These are phyloP conservation scores for Arachis monticola DNA, from an alignment of 331 rosid genomes.

Conservation along the genomic window DNA sequence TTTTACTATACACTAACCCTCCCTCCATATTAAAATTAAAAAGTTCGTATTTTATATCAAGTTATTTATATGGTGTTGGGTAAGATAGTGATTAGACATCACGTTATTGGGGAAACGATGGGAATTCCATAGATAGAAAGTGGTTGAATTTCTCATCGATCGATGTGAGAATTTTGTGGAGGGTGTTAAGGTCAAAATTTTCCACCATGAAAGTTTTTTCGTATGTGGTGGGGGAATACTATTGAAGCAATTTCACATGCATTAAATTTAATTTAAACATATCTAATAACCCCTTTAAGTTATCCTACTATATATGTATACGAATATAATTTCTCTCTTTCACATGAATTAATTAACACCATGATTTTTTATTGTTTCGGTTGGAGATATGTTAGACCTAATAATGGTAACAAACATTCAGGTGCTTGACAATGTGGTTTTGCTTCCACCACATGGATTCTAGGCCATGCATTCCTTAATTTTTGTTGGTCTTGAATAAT, in stretches of 20 bases:
- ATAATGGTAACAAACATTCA: slow-evolving; percentile 31
- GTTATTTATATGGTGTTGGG: neutral
- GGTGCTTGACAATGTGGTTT: slow-evolving; percentile 27
- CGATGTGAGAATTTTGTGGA: slow-evolving; percentile 50
- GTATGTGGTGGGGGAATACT: slow-evolving; percentile 55
- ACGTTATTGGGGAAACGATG: slow-evolving; percentile 59
- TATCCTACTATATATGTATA: neutral
- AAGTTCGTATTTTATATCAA: too few relatives aligned
- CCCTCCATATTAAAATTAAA: too few relatives aligned
- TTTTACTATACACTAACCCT: too few relatives aligned
- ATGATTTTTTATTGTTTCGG: slow-evolving; percentile 24
- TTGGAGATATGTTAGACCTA: slow-evolving; percentile 40
- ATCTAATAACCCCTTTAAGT: slow-evolving; percentile 6
- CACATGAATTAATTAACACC: neutral
- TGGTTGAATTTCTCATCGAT: slow-evolving; percentile 42
- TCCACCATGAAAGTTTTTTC: slow-evolving; percentile 45
- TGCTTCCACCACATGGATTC: slow-evolving; percentile 42
- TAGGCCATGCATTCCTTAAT: slow-evolving; percentile 35
- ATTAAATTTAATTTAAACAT: slow-evolving; percentile 4
- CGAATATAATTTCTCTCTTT: neutral
- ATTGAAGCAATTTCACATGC: slow-evolving; percentile 60
- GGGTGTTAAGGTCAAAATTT: slow-evolving; percentile 57
- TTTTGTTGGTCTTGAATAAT: slow-evolving; percentile 33
- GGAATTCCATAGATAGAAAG: slow-evolving; percentile 54
- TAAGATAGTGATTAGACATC: slow-evolving; percentile 49